Evolutionary conservation across 2,329 filamentous ascomycete genomes (phyloP).

Genomic region (Xylariaceae sp.): DNA sequence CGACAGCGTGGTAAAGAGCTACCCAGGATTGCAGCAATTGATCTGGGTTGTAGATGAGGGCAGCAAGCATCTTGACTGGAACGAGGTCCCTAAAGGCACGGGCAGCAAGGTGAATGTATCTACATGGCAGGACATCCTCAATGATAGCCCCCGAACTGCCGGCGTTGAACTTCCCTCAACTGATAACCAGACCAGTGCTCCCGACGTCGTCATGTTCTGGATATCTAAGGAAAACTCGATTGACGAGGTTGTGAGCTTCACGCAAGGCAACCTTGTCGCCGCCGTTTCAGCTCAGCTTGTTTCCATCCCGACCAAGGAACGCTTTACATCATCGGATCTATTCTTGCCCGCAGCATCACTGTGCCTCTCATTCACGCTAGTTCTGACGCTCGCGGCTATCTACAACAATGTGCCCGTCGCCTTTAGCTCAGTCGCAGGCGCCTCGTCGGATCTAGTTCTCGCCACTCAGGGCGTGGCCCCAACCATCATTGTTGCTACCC

Average conservation of each 20-base stretch:
- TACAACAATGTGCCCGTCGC: slow-evolving; percentile 81
- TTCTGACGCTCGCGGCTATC: slow-evolving; percentile 74
- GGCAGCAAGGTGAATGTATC: slow-evolving; percentile 70
- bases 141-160: slow-evolving; percentile 57
- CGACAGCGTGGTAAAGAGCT: slow-evolving; percentile 62
- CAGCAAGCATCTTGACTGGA: slow-evolving; percentile 92
- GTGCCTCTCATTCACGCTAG: slow-evolving; percentile 71
- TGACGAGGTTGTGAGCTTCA: slow-evolving; percentile 75
- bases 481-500: slow-evolving; percentile 74
- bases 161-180: slow-evolving; percentile 60
- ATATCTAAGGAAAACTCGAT: slow-evolving; percentile 45
- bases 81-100: slow-evolving; percentile 73
- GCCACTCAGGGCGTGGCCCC: slow-evolving; percentile 72
- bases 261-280: slow-evolving; percentile 79
- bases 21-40: slow-evolving; percentile 67
- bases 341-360: slow-evolving; percentile 82
- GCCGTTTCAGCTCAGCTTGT: slow-evolving; percentile 73
- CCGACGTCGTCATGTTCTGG: slow-evolving; percentile 64
- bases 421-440: slow-evolving; percentile 79
- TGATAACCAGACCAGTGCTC: slow-evolving; percentile 48
- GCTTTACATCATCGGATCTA: slow-evolving; percentile 68
- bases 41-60: slow-evolving; percentile 92
- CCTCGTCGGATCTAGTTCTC: slow-evolving; percentile 63
- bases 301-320: slow-evolving; percentile 68
- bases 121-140: slow-evolving; percentile 89